Evolutionary conservation across 257 asterid species (phyloP).

Genomic region (Cinchona pubescens): DNA sequence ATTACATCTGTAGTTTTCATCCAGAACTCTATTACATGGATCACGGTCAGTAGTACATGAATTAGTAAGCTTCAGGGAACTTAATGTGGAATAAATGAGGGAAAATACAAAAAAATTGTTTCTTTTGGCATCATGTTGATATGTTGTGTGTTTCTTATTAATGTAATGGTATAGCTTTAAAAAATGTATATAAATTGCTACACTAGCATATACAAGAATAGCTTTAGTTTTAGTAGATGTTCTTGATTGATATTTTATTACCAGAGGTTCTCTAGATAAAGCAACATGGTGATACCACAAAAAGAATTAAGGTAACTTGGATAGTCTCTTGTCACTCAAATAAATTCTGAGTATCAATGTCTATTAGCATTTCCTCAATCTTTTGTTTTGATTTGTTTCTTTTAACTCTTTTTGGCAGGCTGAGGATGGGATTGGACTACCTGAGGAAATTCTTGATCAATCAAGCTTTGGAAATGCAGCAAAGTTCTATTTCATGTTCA

Average conservation of each 20-base stretch:
- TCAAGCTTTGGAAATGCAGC: conserved; percentile 69
- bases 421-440: conserved; percentile 95
- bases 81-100: not conserved
- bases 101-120: not conserved
- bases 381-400: not conserved
- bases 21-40: not conserved
- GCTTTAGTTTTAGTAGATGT: too few relatives aligned
- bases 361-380: conserved; percentile 2
- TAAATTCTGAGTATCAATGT: too few relatives aligned
- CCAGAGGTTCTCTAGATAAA: too few relatives aligned
- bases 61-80: not conserved
- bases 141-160: not conserved
- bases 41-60: not conserved
- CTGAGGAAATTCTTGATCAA: conserved; percentile 90
- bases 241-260: conserved; percentile 5
- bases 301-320: too few relatives aligned
- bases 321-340: too few relatives aligned
- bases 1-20: not conserved
- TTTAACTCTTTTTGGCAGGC: conserved; percentile 51
- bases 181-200: not conserved
- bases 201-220: not conserved
- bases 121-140: not conserved
- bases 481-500: conserved; percentile 61
- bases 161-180: not conserved
- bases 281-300: too few relatives aligned